Conservation (phyloP, 31 red algal genomes). For the Pterothamnion heteromorphum region DNA sequence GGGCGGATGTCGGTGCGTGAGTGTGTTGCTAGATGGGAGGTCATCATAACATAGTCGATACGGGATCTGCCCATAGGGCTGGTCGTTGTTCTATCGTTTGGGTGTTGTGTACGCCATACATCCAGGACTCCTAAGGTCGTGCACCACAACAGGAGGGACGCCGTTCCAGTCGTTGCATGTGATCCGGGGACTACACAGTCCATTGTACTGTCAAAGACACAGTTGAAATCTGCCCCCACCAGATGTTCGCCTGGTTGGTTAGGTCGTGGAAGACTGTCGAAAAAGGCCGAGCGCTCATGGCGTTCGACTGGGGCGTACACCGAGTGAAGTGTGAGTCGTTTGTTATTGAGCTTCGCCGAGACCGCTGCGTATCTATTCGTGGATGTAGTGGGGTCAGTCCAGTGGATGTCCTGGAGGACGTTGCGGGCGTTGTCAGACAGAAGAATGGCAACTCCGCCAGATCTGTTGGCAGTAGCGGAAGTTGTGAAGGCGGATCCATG, state of each 20-base stretch:
- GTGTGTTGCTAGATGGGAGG: neutral
- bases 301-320: neutral
- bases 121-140: neutral
- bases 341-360: neutral
- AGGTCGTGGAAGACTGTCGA: neutral
- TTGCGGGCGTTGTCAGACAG: neutral
- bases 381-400: neutral
- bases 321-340: neutral
- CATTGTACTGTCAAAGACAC: neutral
- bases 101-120: neutral
- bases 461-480: neutral
- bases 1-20: neutral
- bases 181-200: neutral
- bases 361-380: neutral
- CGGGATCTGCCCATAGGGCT: neutral
- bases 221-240: neutral
- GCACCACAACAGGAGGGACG: neutral
- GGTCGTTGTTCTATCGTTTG: neutral
- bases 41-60: neutral
- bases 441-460: neutral
- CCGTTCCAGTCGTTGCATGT: neutral
- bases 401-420: neutral
- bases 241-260: neutral
- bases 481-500: neutral
- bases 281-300: neutral